These are phyloP conservation scores for Hypoxylon sp. DNA, from an alignment of 2,329 filamentous ascomycete species.

Conservation along the genomic window DNA sequence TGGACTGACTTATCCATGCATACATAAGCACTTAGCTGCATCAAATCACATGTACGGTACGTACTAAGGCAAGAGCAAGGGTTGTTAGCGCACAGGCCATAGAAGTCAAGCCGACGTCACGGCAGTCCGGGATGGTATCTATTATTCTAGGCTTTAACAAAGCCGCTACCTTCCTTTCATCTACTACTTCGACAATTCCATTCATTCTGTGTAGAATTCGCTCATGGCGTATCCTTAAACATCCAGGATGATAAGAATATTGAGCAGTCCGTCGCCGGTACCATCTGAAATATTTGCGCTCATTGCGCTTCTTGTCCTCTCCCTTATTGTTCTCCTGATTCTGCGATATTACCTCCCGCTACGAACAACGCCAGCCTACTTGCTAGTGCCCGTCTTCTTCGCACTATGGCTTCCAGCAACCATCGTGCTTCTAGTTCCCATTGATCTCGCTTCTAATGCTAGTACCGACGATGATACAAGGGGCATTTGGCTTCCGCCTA, in stretches of 20 bases:
- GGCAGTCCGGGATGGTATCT: constrained; percentile 12
- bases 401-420: constrained; percentile 93
- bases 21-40: constrained; percentile 25
- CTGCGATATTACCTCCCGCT: constrained; percentile 92
- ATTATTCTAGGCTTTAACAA: constrained; percentile 1
- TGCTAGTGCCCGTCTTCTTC: constrained; percentile 93
- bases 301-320: constrained; percentile 80
- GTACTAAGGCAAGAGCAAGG: neutral
- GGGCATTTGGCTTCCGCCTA: constrained; percentile 89
- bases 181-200: constrained; percentile 23
- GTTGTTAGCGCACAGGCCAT: constrained; percentile 21
- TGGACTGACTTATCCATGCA: constrained; percentile 5
- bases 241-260: constrained; percentile 66
- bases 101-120: constrained; percentile 40
- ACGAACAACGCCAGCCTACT: constrained; percentile 89
- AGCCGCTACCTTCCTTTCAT: constrained; percentile 23
- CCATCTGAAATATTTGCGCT: constrained; percentile 85
- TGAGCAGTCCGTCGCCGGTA: constrained; percentile 73
- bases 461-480: constrained; percentile 78
- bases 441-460: constrained; percentile 92
- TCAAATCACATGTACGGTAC: constrained; percentile 6
- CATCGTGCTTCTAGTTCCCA: constrained; percentile 92
- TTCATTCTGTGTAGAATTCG: constrained; percentile 26
- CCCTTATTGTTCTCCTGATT: constrained; percentile 83
- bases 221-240: constrained; percentile 57